A percentile compares a stretch with the other conserved stretches of the same genome.
Conservation (phyloP, 371 early-diverging fungal genomes). For the Mucor mucedo region DNA sequence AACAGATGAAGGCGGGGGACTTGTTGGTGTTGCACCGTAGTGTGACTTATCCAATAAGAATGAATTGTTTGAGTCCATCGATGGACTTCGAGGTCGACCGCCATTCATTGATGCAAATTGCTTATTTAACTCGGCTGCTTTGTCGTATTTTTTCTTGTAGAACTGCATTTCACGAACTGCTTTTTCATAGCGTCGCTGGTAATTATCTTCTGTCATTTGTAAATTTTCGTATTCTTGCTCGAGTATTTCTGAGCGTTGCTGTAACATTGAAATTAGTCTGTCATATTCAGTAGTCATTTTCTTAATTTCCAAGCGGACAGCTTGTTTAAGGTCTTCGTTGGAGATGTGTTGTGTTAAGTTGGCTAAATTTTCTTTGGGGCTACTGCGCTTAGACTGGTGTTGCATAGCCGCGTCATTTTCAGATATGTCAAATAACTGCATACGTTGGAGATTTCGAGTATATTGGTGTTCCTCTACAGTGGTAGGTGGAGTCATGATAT, state of each 20-base stretch:
- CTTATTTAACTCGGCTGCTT: slow-evolving; percentile 26
- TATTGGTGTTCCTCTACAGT: not conserved
- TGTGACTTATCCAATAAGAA: slow-evolving; percentile 1
- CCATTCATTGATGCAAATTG: slow-evolving; percentile 21
- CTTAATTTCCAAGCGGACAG: slow-evolving; percentile 35
- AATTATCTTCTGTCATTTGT: slow-evolving; percentile 18
- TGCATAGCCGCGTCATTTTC: slow-evolving; percentile 8
- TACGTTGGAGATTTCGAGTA: slow-evolving; percentile 8
- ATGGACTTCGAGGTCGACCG: slow-evolving; percentile 30
- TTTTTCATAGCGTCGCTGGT: slow-evolving; percentile 48
- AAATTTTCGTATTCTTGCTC: slow-evolving; percentile 44
- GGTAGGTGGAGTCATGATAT: not conserved
- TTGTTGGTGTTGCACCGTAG: slow-evolving; percentile 16
- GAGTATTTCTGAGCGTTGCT: slow-evolving; percentile 40
- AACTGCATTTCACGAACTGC: slow-evolving; percentile 58
- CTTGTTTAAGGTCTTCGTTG: slow-evolving; percentile 32
- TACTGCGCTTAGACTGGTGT: slow-evolving; percentile 1
- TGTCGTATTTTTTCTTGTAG: slow-evolving; percentile 47
- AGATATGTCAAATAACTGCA: slow-evolving; percentile 23
- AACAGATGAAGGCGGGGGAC: slow-evolving; percentile 36
- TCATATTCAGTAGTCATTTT: slow-evolving; percentile 38
- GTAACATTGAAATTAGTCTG: slow-evolving; percentile 35
- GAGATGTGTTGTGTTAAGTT: slow-evolving; percentile 21
- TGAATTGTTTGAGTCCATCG: slow-evolving; percentile 31
- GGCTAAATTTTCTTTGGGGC: slow-evolving; percentile 21